Percentiles rank a stretch among this genome's conserved stretches.
These are phyloP conservation scores for Phytomonas francai DNA, from an alignment of 208 protist genomes.

Conservation along the genomic window DNA sequence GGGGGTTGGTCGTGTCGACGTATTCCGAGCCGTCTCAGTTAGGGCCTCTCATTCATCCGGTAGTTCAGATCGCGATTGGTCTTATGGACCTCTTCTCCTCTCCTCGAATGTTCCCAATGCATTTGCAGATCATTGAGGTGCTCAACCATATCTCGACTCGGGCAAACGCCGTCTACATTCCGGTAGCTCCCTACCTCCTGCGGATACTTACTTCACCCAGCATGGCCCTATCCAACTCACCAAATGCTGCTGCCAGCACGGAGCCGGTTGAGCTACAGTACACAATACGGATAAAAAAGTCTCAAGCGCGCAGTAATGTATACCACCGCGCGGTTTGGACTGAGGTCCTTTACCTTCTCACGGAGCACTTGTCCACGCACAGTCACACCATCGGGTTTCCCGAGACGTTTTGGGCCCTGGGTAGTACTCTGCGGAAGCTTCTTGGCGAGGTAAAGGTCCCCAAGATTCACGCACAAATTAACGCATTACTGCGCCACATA, in stretches of 20 bases:
- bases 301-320: constrained; percentile 51
- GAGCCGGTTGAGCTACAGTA: constrained; percentile 74
- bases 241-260: constrained; percentile 18
- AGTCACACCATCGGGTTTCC: constrained; percentile 89
- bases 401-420: constrained; percentile 87
- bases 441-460: constrained; percentile 75
- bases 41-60: constrained; percentile 87
- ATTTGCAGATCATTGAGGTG: constrained; percentile 89
- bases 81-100: constrained; percentile 90
- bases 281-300: constrained; percentile 88
- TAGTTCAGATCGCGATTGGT: constrained; percentile 87
- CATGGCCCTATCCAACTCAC: constrained; percentile 44
- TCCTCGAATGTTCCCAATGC: constrained; percentile 92
- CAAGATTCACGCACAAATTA: constrained; percentile 70
- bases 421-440: constrained; percentile 81
- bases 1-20: constrained; percentile 87
- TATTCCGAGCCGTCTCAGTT: constrained; percentile 82
- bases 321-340: constrained; percentile 76
- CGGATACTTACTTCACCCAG: constrained; percentile 88
- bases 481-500: constrained; percentile 68
- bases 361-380: constrained; percentile 81
- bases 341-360: constrained; percentile 82
- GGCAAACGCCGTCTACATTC: constrained; percentile 87
- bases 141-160: constrained; percentile 87
- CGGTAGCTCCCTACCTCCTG: constrained; percentile 88